phyloP scores from a whole-genome alignment of 129 eudicot genomes.

The Pittosporum tobira region DNA sequence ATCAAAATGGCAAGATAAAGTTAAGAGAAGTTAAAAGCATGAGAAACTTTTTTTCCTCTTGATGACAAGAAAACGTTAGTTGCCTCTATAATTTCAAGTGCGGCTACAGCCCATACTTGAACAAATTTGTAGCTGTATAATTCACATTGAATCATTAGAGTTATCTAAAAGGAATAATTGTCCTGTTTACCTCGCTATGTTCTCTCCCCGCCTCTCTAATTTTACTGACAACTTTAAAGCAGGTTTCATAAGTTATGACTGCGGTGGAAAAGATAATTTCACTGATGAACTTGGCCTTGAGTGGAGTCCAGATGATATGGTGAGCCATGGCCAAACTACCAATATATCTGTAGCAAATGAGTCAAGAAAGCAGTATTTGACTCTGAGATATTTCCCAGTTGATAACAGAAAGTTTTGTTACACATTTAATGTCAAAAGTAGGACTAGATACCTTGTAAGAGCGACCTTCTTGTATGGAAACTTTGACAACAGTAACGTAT shows the following conservation, averaged over 20 bases:
- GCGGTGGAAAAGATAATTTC: constrained; percentile 70
- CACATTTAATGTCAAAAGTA: constrained; percentile 56
- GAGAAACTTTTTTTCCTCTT: too few species aligned
- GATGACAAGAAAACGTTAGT: too few species aligned
- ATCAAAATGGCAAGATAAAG: too few species aligned
- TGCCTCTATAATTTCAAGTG: too few species aligned
- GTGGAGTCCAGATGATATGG: constrained; percentile 66
- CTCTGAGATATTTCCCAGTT: constrained; percentile 73
- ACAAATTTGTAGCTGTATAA: too few species aligned
- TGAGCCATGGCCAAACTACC: constrained; percentile 41
- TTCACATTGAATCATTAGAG: too few species aligned
- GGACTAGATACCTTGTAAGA: constrained; percentile 81
- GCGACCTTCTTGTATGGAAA: constrained; percentile 91
- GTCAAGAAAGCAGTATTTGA: constrained; percentile 50
- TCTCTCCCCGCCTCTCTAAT: too few species aligned
- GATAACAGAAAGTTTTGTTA: constrained; percentile 83
- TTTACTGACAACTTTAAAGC: constrained; percentile 22
- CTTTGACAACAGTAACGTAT: constrained; percentile 71
- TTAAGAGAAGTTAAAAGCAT: too few species aligned
- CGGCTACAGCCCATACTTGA: too few species aligned
- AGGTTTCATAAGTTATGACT: constrained; percentile 82
- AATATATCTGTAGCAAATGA: constrained; percentile 62
- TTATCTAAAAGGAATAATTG: too few species aligned
- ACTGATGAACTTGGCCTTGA: constrained; percentile 66
- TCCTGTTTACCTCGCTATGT: too few species aligned